Percentiles rank a stretch among this genome's conserved stretches.
These are phyloP conservation scores for Oenanthe sinensis DNA, from an alignment of 129 eudicot species.

Conservation along the genomic window DNA sequence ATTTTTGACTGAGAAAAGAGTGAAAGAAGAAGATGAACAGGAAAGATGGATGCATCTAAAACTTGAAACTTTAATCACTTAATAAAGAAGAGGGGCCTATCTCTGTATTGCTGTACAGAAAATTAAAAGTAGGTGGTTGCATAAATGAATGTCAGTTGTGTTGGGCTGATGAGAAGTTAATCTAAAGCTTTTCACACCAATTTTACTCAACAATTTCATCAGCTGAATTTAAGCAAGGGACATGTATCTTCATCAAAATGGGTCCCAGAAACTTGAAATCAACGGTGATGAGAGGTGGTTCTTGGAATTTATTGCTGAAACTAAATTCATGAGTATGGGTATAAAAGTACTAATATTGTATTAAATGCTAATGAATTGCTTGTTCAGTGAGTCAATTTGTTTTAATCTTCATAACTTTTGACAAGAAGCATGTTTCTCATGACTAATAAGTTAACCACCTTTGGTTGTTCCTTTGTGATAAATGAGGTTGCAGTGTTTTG, in stretches of 20 bases:
- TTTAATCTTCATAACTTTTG: slow-evolving; percentile 1
- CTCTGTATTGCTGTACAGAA: neutral
- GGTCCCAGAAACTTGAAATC: slow-evolving; percentile 2
- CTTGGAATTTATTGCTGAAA: neutral
- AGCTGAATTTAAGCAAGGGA: neutral
- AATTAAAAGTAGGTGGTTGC: slow-evolving; percentile 5
- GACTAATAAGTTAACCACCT: neutral
- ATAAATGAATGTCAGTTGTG: slow-evolving; percentile 9
- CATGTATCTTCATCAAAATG: neutral
- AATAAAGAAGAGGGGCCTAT: slow-evolving; percentile 11
- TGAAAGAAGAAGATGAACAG: neutral
- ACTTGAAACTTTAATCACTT: neutral
- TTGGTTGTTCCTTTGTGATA: slow-evolving; percentile 1
- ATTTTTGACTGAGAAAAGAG: slow-evolving; percentile 13
- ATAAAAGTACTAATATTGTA: neutral
- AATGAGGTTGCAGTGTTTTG: slow-evolving; percentile 9
- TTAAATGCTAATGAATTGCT: neutral
- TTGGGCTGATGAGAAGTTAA: slow-evolving; percentile 1
- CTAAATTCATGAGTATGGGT: neutral
- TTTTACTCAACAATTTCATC: neutral
- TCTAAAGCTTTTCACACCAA: neutral
- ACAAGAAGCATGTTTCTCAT: slow-evolving; percentile 6
- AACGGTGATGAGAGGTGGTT: neutral
- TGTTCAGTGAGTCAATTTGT: neutral
- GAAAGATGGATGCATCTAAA: slow-evolving; percentile 4